Conservation (phyloP, 345 rosid species). For the Syzygium aromaticum region DNA sequence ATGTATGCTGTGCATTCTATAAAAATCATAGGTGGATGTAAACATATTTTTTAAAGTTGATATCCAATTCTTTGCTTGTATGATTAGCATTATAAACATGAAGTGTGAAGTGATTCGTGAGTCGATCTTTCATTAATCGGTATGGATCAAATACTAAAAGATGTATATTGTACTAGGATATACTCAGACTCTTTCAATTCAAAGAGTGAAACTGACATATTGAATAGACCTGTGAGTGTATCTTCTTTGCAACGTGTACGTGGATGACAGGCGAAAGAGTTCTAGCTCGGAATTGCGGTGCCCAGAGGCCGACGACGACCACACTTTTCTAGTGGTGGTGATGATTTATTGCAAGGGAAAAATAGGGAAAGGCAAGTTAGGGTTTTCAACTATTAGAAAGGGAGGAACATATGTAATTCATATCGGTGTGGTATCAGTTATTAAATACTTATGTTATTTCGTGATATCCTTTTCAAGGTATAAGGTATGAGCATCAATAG, state of each 20-base stretch:
- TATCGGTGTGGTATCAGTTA: not conserved
- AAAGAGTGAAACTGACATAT: not conserved
- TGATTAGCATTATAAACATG: too few species aligned
- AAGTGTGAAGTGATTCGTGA: too few species aligned
- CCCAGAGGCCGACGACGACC: accelerated
- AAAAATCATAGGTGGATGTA: too few species aligned
- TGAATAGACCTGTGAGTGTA: not conserved
- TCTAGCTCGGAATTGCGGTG: not conserved
- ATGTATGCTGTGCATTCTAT: too few species aligned
- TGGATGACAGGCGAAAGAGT: not conserved
- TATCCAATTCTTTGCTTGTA: too few species aligned
- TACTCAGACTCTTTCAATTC: not conserved
- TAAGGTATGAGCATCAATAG: not conserved
- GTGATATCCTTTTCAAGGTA: not conserved
- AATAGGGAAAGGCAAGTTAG: not conserved
- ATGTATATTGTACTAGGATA: not conserved
- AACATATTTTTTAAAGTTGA: too few species aligned
- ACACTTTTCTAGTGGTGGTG: not conserved
- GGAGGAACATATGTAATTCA: not conserved
- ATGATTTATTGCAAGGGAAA: too few species aligned
- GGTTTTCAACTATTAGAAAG: not conserved
- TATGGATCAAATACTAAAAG: not conserved
- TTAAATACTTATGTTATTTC: not conserved
- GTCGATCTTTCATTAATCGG: too few species aligned
- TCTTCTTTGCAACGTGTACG: not conserved